Evolutionary conservation across 2,329 filamentous ascomycete genomes (phyloP), one percentile per base, ranked within the genome.

Genomic region (Colletotrichum lentis): DNA sequence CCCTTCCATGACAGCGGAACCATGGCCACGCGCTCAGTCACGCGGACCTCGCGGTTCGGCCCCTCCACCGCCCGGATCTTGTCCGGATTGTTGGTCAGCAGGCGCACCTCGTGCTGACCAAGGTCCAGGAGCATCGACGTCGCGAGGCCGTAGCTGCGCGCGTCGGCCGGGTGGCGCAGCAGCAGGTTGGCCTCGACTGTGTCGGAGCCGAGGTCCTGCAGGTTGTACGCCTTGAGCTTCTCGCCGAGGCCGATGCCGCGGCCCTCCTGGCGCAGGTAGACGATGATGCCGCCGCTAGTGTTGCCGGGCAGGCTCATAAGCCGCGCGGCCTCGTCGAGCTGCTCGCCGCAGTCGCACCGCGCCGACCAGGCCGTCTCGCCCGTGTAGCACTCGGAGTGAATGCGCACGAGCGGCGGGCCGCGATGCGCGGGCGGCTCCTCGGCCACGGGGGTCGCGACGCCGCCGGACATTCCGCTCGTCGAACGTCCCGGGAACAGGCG

Each of bases 331-430:
- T 99, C 96, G 78, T 99, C 96, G 2, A 99, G 86, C 78, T 99
- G 96, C 80, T 99, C 96, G 64, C 96, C 96, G 78, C 96, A 99
- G 80, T 99, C 96, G 81, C 96, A 99, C 35, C 96, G 90, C 43
- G 96, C 95, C 8, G 94, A 97, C 96, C 96, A 98, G 1, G 96
- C 96, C 0, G 96, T 99, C 83, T 99, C 96, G 67, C 96, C 96
- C 0, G 96, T 99, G 79, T 99, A 99, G 81, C 96, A 99, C 80
- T 99, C 96, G 3, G 93, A 97, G 79, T 99, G 96, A 76, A 99
- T 99, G 65, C 96, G 88, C 54, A 99, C 95, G 46, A 99, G 83
- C 0, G 96, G 93, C 1, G 91, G 79, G 3, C 75, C 75, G 5
- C 71, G 63, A 27, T 49, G 60, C 3, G 64, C 18, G 6, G 62